These are phyloP conservation scores for Cercophora samala DNA, from an alignment of 495 filamentous ascomycete species.

Conservation along the genomic window DNA sequence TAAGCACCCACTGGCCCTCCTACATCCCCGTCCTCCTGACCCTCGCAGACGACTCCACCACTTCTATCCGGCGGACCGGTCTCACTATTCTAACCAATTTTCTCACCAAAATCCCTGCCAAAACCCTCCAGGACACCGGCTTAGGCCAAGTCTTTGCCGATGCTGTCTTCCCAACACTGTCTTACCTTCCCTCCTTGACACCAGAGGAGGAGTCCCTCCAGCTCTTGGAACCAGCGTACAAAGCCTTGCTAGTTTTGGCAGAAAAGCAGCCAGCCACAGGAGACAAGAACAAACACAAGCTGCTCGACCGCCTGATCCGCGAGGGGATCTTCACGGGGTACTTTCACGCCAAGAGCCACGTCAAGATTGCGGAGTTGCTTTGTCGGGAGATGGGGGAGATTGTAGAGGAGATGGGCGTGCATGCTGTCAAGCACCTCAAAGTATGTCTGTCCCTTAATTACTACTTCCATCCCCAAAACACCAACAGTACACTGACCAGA, in stretches of 20 bases:
- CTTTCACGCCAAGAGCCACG: constrained; percentile 50
- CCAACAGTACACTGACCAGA: neutral
- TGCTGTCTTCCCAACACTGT: constrained; percentile 67
- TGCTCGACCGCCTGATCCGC: constrained; percentile 54
- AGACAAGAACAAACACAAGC: constrained; percentile 20
- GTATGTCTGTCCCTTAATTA: no score
- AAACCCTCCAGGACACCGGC: constrained; percentile 66
- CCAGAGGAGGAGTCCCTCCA: constrained; percentile 65
- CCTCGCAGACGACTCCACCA: constrained; percentile 67
- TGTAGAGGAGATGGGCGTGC: constrained; percentile 60
- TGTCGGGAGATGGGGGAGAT: constrained; percentile 54
- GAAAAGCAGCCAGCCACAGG: constrained; percentile 34
- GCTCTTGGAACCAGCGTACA: constrained; percentile 64
- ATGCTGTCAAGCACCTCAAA: constrained; percentile 71
- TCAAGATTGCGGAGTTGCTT: constrained; percentile 53
- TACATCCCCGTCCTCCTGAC: constrained; percentile 79
- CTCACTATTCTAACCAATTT: constrained; percentile 59
- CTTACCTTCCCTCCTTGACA: constrained; percentile 74
- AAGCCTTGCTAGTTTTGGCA: constrained; percentile 59
- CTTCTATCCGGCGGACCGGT: constrained; percentile 55
- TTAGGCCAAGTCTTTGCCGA: constrained; percentile 76
- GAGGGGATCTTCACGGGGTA: constrained; percentile 55
- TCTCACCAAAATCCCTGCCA: constrained; percentile 54
- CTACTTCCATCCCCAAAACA: no score
- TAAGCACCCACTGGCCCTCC: constrained; percentile 63